These are phyloP conservation scores for Penicillium waksmanii DNA, from an alignment of 495 filamentous ascomycete genomes.

Conservation along the genomic window DNA sequence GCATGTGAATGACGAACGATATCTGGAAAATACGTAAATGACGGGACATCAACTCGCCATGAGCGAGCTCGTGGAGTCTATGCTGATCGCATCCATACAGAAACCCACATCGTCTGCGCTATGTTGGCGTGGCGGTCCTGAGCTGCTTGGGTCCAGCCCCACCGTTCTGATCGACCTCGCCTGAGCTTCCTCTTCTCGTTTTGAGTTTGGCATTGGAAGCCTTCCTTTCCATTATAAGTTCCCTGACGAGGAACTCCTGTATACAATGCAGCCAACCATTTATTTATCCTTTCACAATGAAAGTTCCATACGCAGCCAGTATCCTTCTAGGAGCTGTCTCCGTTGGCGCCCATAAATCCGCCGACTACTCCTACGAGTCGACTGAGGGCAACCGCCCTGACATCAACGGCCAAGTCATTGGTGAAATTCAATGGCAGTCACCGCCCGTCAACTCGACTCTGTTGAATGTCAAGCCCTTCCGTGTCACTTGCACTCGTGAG, in stretches of 20 bases:
- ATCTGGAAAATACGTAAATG: too few species aligned
- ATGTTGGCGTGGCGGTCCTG: not conserved
- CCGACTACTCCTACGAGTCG: conserved; percentile 10
- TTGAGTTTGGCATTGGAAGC: not conserved
- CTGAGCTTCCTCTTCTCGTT: not conserved
- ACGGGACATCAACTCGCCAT: not conserved
- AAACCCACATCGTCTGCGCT: conserved; percentile 6
- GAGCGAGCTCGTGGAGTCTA: not conserved
- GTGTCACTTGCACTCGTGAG: conserved; percentile 16
- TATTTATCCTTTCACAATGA: conserved; percentile 11
- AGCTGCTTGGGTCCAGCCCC: not conserved
- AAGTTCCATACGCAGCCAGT: conserved; percentile 6
- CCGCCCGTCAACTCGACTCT: conserved; percentile 7
- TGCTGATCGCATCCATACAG: conserved; percentile 5
- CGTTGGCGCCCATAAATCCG: conserved; percentile 5
- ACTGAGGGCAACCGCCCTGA: conserved; percentile 2
- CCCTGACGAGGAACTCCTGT: not conserved
- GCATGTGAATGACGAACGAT: not conserved
- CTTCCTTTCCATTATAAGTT: conserved; percentile 10
- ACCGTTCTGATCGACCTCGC: not conserved
- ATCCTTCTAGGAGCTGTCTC: conserved; percentile 14
- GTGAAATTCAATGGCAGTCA: conserved; percentile 11
- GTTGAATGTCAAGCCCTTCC: not conserved
- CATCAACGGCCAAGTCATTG: conserved; percentile 1
- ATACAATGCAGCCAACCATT: not conserved